Percentiles rank a stretch among this genome's conserved stretches.
Conservation (phyloP, 352 stramenopile species). For the Globisporangium carolinianum region DNA sequence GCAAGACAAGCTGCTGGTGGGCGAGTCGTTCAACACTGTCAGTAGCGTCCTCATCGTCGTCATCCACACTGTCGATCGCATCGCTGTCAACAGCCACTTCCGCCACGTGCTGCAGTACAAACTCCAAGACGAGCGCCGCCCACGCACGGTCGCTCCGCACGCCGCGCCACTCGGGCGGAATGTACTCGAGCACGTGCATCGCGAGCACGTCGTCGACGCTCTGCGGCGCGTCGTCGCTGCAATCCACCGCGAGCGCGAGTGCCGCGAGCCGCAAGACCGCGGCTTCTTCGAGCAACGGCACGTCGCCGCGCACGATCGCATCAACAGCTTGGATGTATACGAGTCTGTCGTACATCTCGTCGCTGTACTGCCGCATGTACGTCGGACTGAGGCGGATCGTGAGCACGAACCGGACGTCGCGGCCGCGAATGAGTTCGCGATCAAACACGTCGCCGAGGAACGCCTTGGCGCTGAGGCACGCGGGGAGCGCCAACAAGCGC, state of each 20-base stretch:
- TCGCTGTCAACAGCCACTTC: too few relatives aligned
- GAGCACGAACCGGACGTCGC: conserved; percentile 89
- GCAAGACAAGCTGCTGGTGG: conserved; percentile 28
- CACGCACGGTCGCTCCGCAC: conserved; percentile 74
- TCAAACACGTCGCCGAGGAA: conserved; percentile 91
- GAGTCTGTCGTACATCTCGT: conserved; percentile 79
- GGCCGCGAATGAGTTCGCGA: conserved; percentile 81
- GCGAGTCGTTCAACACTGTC: conserved; percentile 15
- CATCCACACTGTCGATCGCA: too few relatives aligned
- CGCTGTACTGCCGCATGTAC: conserved; percentile 76
- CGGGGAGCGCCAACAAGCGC: conserved; percentile 67
- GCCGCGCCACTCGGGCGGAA: conserved; percentile 70
- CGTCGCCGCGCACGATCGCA: conserved; percentile 86
- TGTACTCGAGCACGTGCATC: conserved; percentile 79
- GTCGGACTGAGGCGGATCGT: conserved; percentile 89
- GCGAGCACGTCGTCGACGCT: conserved; percentile 55
- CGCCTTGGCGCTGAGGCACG: conserved; percentile 76
- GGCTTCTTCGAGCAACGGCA: conserved; percentile 77
- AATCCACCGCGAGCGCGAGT: conserved; percentile 78
- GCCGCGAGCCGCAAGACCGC: conserved; percentile 70
- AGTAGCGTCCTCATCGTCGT: too few relatives aligned
- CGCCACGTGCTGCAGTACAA: conserved; percentile 28
- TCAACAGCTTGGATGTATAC: conserved; percentile 90
- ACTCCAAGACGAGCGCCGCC: conserved; percentile 65
- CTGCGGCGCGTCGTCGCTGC: conserved; percentile 43